phyloP scores from a whole-genome alignment of 139 green algal species.

The Volvox reticuliferus region DNA sequence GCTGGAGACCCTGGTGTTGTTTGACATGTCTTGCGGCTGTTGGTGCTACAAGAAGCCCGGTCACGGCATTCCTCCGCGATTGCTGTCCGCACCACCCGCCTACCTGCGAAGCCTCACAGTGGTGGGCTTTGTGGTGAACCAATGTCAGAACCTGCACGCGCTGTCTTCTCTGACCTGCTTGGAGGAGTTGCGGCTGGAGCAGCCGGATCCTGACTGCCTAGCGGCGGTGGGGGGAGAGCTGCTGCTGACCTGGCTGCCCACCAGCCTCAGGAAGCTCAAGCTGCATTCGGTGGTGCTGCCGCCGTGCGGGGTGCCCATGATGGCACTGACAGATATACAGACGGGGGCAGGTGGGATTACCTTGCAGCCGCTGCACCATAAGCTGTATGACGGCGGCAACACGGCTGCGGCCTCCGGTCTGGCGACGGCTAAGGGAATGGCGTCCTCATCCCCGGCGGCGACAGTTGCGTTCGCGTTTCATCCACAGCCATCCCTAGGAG shows the following conservation, averaged over 20 bases:
- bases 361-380: not conserved
- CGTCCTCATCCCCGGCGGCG: not conserved
- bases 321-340: not conserved
- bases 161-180: slow-evolving; percentile 19
- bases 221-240: slow-evolving; percentile 33
- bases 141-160: slow-evolving; percentile 43
- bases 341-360: too few species aligned
- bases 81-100: slow-evolving; percentile 22
- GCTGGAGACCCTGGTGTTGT: slow-evolving; percentile 35
- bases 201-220: slow-evolving; percentile 38
- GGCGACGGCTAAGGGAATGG: not conserved
- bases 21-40: slow-evolving; percentile 43
- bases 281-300: slow-evolving; percentile 37
- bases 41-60: slow-evolving; percentile 49
- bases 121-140: slow-evolving; percentile 45
- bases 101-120: slow-evolving; percentile 2
- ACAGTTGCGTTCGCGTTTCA: too few species aligned
- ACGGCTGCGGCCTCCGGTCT: not conserved
- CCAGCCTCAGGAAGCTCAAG: slow-evolving; percentile 33
- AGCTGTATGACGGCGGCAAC: not conserved
- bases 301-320: not conserved
- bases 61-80: slow-evolving; percentile 38
- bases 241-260: slow-evolving; percentile 39
- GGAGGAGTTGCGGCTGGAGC: slow-evolving; percentile 48
- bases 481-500: not conserved